Base-by-base conservation (phyloP, 306 rosid genomes). In the Ochetophila trinervis region DNA sequence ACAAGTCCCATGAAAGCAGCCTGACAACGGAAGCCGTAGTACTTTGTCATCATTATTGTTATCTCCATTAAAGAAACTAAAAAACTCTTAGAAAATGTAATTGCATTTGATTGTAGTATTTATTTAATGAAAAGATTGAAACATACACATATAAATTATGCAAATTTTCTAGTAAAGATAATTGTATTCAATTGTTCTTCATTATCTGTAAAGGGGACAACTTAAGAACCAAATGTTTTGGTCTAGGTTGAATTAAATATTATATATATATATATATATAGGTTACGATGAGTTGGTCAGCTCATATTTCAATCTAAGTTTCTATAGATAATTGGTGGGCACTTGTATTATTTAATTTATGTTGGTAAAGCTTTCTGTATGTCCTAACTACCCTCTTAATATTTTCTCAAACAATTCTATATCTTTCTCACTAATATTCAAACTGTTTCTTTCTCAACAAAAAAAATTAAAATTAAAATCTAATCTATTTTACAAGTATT, bases 131-230 rank as follows among this genome's bases (percentile, higher is more conserved):
- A 37, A 6, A 37, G 8, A 37, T 37, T 6, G 44, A 37, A 37
- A 3, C 44, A 37, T 37, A 37, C 6, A 45, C 5, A 4, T 15
- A 4, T 54, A 62, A 78, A 21, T 35, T 60, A 67, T 63, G 65
- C 21, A 2, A 9, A 40, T 24, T 72, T 69, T 51, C 22, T 71
- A n/a, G 57, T 56, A 27, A 48, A 68, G 27, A 53, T 65, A 20
- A 60, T 10, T 55, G 63, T 73, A 54, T 70, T 70, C 72, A 70
- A 66, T 52, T 48, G 49, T 53, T 65, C 65, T 53, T 40, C 44
- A 57, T 72, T 67, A 72, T 63, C 57, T 65, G 48, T 65, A 50
- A 56, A 78, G 79, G 45, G 74, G 85, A 76, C 79, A 74, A 72
- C 82, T 68, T 76, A 70, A 74, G 49, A 73, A 74, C 66, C 61